These are phyloP conservation scores for Boletellus sp. DNA, from an alignment of 768 basidiomycete species.

Conservation along the genomic window DNA sequence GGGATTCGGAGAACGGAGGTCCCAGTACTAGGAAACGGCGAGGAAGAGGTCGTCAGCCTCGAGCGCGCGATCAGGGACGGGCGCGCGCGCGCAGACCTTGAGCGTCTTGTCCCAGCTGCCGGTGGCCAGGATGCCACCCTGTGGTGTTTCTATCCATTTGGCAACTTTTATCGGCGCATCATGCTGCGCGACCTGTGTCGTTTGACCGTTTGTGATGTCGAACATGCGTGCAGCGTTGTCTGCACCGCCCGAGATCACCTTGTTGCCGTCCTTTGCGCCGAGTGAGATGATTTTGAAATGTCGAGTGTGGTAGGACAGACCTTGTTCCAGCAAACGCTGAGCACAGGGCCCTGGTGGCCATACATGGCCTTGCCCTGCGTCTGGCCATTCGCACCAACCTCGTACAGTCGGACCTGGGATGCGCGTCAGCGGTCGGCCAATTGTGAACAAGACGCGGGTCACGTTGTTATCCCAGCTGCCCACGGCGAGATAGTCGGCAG, in stretches of 20 bases:
- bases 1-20: slow-evolving; percentile 71
- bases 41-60: not conserved
- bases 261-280: slow-evolving; percentile 70
- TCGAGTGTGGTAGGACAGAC: slow-evolving; percentile 34
- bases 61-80: not conserved
- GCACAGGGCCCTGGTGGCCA: slow-evolving; percentile 83
- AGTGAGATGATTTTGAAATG: slow-evolving; percentile 5
- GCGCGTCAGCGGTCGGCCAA: slow-evolving; percentile 7
- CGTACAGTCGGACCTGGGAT: slow-evolving; percentile 83
- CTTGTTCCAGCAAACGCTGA: slow-evolving; percentile 89
- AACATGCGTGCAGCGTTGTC: slow-evolving; percentile 96
- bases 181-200: slow-evolving; percentile 83
- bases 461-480: slow-evolving; percentile 95
- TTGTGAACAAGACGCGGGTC: not conserved
- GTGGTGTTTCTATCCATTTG: slow-evolving; percentile 74
- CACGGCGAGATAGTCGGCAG: slow-evolving; percentile 86
- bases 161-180: slow-evolving; percentile 85
- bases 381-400: slow-evolving; percentile 75
- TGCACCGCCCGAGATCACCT: slow-evolving; percentile 87
- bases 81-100: slow-evolving; percentile 51
- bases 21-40: slow-evolving; percentile 76
- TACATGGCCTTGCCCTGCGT: slow-evolving; percentile 90
- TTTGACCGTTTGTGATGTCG: slow-evolving; percentile 80
- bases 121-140: slow-evolving; percentile 76
- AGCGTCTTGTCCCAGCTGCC: slow-evolving; percentile 98